Conservation (phyloP, 2,329 filamentous ascomycete species). For the Claviceps quebecensis region DNA sequence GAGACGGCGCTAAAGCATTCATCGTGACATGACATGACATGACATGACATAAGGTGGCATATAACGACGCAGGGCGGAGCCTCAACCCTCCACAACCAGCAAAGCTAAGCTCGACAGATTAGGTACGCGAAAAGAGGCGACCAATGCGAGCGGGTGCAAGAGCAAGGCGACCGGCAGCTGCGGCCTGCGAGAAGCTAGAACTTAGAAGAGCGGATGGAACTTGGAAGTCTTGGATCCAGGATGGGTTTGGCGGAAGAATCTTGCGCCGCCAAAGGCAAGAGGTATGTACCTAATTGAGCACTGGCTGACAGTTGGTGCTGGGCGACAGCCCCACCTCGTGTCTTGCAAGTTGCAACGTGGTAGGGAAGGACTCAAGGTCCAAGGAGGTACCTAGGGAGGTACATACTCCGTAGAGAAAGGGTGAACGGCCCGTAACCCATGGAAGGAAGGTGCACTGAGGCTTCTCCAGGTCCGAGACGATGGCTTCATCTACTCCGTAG, state of each 20-base stretch:
- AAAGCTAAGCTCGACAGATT: no score
- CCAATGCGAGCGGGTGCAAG: background rate
- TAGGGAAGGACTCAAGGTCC: no score
- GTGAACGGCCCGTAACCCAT: background rate
- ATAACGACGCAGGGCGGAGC: background rate
- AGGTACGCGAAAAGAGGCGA: no score
- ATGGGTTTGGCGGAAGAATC: background rate
- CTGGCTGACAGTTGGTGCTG: no score
- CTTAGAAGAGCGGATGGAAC: background rate
- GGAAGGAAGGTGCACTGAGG: background rate
- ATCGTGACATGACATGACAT: background rate
- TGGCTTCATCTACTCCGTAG: background rate
- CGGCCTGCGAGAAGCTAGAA: background rate
- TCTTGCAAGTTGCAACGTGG: background rate
- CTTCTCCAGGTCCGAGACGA: background rate
- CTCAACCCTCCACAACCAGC: no score
- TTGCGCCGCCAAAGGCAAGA: background rate
- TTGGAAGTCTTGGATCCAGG: background rate
- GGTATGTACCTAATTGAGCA: no score
- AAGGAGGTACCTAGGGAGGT: background rate
- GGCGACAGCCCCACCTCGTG: background rate
- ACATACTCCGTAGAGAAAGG: background rate
- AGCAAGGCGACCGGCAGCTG: background rate
- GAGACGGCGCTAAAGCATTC: background rate
- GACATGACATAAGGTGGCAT: background rate